Conservation (phyloP, 2,329 filamentous ascomycete genomes). For the Aspergillus fischeri region DNA sequence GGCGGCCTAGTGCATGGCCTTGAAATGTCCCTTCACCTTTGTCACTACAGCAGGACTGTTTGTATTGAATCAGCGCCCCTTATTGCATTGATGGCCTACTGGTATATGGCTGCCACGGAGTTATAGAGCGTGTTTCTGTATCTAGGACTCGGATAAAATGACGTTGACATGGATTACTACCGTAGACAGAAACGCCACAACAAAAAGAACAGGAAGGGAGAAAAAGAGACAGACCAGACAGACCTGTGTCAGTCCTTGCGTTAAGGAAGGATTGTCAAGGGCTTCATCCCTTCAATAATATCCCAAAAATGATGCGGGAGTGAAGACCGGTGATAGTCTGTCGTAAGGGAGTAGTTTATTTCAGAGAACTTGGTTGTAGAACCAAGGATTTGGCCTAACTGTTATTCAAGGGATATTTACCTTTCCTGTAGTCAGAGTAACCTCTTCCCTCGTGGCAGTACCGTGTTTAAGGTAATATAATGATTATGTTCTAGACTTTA, state of each 20-base stretch:
- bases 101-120: conserved; percentile 19
- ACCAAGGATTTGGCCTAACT: not conserved
- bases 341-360: not conserved
- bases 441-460: not conserved
- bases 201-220: not conserved
- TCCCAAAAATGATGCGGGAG: not conserved
- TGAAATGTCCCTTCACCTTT: not conserved
- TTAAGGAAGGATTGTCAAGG: not conserved
- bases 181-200: not conserved
- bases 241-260: not conserved
- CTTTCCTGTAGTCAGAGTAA: not conserved
- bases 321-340: not conserved
- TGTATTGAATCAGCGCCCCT: conserved; percentile 1
- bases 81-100: conserved; percentile 22
- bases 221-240: not conserved
- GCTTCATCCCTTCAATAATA: not conserved
- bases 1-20: conserved; percentile 19
- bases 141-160: conserved; percentile 7
- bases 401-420: not conserved
- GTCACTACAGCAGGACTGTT: conserved; percentile 7
- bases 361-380: not conserved
- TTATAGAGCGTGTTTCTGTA: conserved; percentile 12
- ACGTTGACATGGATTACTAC: conserved; percentile 4
- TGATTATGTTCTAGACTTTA: not conserved
- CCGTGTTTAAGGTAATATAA: not conserved